phyloP scores from a whole-genome alignment of 164 flowering plant species.

The Berberis vulgaris region DNA sequence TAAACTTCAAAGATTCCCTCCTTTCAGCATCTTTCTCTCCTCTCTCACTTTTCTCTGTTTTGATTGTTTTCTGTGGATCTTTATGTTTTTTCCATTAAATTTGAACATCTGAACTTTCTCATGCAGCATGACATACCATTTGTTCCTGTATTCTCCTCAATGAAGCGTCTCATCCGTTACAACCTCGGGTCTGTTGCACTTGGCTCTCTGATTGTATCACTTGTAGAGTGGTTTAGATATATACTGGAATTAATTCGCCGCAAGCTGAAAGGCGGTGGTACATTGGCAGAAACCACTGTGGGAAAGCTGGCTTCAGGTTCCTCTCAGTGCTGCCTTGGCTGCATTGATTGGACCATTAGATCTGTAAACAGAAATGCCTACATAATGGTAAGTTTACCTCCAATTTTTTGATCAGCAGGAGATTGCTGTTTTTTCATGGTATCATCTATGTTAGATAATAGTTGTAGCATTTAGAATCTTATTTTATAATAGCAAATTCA shows the following conservation, averaged over 20 bases:
- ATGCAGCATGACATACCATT: conserved; percentile 72
- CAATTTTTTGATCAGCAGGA: neutral
- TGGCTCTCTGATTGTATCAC: conserved; percentile 75
- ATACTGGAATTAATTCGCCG: conserved; percentile 84
- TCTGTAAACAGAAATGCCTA: conserved; percentile 74
- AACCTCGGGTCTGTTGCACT: conserved; percentile 90
- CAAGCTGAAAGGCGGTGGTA: conserved; percentile 45
- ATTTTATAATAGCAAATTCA: too few relatives aligned
- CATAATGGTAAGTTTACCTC: conserved; percentile 56
- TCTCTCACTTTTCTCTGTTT: too few relatives aligned
- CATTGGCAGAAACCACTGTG: conserved; percentile 39
- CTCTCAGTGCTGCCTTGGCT: conserved; percentile 43
- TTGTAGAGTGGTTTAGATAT: conserved; percentile 69
- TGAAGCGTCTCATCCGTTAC: conserved; percentile 82
- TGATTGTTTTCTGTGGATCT: too few relatives aligned
- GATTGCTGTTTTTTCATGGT: too few relatives aligned
- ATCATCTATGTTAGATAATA: too few relatives aligned
- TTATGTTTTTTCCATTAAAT: neutral
- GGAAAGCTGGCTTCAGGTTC: conserved; percentile 41
- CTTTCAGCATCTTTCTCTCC: too few relatives aligned
- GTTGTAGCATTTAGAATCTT: too few relatives aligned
- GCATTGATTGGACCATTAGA: conserved; percentile 57
- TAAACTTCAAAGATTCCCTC: too few relatives aligned
- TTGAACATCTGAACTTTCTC: neutral
- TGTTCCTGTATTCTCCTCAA: conserved; percentile 89